Evolutionary conservation across 1,284 basidiomycete species (phyloP).

Genomic region (Melanopsichium pennsylvanicum): DNA sequence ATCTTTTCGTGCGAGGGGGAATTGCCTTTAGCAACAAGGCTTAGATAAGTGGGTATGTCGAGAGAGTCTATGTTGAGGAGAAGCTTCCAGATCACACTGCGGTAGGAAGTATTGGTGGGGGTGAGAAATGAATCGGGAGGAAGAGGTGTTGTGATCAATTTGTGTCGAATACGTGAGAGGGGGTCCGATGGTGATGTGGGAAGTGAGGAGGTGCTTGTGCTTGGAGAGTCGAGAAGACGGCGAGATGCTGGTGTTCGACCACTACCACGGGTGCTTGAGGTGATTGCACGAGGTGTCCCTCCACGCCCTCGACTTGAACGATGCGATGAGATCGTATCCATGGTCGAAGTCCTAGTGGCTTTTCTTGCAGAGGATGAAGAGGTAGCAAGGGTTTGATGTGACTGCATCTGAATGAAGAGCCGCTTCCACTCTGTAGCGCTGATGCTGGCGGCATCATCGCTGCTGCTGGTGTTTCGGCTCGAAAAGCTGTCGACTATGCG

Average conservation of each 20-base stretch:
- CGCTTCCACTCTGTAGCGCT: constrained; percentile 27
- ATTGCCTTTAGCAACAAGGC: constrained; percentile 45
- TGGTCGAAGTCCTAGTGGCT: not conserved
- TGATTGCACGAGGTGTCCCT: not conserved
- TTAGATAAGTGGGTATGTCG: constrained; percentile 42
- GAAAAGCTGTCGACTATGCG: constrained; percentile 18
- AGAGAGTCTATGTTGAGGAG: constrained; percentile 44
- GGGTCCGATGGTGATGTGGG: constrained; percentile 5
- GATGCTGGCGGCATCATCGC: constrained; percentile 4
- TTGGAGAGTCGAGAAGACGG: constrained; percentile 6
- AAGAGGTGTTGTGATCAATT: constrained; percentile 32
- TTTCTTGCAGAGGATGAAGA: too few species aligned
- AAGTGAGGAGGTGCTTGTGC: constrained; percentile 1
- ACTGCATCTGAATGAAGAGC: constrained; percentile 22
- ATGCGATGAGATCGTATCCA: not conserved
- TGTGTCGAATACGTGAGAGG: constrained; percentile 28
- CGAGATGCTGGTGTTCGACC: not conserved
- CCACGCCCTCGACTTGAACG: not conserved
- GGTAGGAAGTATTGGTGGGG: constrained; percentile 23
- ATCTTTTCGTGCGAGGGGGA: constrained; percentile 67
- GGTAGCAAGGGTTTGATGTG: not conserved
- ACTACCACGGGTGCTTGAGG: not conserved
- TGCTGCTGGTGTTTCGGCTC: constrained; percentile 12
- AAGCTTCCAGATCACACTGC: constrained; percentile 54
- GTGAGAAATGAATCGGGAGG: constrained; percentile 25